Conservation (phyloP, 768 basidiomycete species). For the Tephrocybe sp. region DNA sequence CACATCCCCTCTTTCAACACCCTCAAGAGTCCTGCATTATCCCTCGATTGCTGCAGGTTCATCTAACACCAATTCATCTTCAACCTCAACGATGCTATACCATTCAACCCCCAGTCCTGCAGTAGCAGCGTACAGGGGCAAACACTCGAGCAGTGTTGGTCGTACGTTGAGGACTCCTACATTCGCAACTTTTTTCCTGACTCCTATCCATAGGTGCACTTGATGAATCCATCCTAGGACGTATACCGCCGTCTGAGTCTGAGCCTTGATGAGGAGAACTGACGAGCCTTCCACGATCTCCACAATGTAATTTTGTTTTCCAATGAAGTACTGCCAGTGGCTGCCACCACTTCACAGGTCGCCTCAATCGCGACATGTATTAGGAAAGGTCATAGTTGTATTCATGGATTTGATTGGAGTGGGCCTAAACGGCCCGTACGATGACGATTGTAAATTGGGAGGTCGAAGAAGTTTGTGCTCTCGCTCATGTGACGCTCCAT, state of each 20-base stretch:
- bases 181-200: background rate
- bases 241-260: conserved; percentile 11
- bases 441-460: too few relatives aligned
- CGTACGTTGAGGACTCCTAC: conserved; percentile 27
- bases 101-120: conserved; percentile 41
- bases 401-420: too few relatives aligned
- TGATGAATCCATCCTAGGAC: conserved; percentile 39
- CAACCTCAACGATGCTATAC: conserved; percentile 31
- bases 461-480: too few relatives aligned
- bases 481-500: too few relatives aligned
- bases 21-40: conserved; percentile 38
- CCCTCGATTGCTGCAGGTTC: conserved; percentile 29
- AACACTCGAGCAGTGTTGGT: conserved; percentile 34
- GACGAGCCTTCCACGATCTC: background rate
- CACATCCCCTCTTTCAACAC: conserved; percentile 41
- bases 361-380: too few relatives aligned
- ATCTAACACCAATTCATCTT: conserved; percentile 32
- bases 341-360: too few relatives aligned
- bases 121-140: conserved; percentile 43
- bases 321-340: too few relatives aligned
- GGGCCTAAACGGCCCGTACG: too few relatives aligned
- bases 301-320: too few relatives aligned
- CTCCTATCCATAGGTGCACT: conserved; percentile 31
- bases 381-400: too few relatives aligned
- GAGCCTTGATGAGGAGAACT: conserved; percentile 6